Conservation (phyloP, 2,329 filamentous ascomycete genomes). For the Didymosphaeria variabile region DNA sequence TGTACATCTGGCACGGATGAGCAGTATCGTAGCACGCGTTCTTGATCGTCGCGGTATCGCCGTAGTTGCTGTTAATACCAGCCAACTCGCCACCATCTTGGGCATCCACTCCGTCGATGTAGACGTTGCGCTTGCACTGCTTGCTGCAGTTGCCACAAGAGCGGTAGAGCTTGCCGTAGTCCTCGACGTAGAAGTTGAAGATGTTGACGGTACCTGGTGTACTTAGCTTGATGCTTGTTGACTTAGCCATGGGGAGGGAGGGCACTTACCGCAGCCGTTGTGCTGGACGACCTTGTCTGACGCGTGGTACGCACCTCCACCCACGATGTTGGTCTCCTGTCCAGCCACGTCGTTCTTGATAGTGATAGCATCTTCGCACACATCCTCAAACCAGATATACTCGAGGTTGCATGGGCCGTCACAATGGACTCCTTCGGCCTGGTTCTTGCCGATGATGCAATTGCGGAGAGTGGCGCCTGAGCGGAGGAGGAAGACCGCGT, state of each 20-base stretch:
- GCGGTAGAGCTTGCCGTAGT: slow-evolving; percentile 54
- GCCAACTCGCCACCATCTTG: slow-evolving; percentile 53
- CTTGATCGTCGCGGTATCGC: slow-evolving; percentile 55
- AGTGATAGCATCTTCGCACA: slow-evolving; percentile 51
- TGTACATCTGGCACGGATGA: slow-evolving; percentile 40
- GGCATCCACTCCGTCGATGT: slow-evolving; percentile 54
- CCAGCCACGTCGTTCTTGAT: slow-evolving; percentile 43
- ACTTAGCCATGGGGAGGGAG: not conserved
- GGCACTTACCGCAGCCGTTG: slow-evolving; percentile 39
- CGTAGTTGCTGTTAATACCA: slow-evolving; percentile 61
- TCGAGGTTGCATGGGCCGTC: slow-evolving; percentile 56
- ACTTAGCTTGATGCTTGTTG: not conserved
- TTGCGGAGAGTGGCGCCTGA: slow-evolving; percentile 61
- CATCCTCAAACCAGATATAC: slow-evolving; percentile 54
- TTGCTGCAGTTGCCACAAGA: slow-evolving; percentile 58
- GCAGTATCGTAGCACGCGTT: slow-evolving; percentile 36
- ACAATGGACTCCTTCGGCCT: slow-evolving; percentile 64
- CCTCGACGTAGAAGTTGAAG: slow-evolving; percentile 43
- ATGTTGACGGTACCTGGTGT: slow-evolving; percentile 48
- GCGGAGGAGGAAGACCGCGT: slow-evolving; percentile 61
- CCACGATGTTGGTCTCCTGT: slow-evolving; percentile 49
- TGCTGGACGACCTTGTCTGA: slow-evolving; percentile 53
- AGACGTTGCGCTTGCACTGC: slow-evolving; percentile 53
- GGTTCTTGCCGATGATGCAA: slow-evolving; percentile 62
- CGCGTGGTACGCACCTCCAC: slow-evolving; percentile 50